phyloP scores from a whole-genome alignment of 2,329 filamentous ascomycete species.

The Epichloe sp. region DNA sequence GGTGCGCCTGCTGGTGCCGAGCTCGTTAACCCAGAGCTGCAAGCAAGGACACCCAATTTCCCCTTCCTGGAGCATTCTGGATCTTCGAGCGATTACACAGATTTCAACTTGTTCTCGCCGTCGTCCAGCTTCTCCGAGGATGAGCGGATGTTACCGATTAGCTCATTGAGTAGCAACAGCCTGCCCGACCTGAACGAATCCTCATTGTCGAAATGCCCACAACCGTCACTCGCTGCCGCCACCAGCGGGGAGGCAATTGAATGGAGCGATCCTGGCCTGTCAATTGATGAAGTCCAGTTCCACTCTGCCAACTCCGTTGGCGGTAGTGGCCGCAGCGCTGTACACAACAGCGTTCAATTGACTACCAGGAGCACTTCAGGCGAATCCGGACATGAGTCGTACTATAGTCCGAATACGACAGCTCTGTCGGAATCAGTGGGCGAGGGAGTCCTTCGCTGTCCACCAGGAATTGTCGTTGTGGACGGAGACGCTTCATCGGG shows the following conservation, averaged over 20 bases:
- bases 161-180: constrained; percentile 6
- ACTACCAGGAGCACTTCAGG: not conserved
- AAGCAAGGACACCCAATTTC: constrained; percentile 10
- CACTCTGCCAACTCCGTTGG: not conserved
- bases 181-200: constrained; percentile 5
- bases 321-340: not conserved
- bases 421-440: not conserved
- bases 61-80: constrained; percentile 24
- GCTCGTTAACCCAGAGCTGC: constrained; percentile 3
- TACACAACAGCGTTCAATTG: not conserved
- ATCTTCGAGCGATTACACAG: constrained; percentile 28
- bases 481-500: not conserved
- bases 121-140: constrained; percentile 34
- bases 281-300: not conserved
- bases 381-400: not conserved
- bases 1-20: constrained; percentile 6
- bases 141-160: constrained; percentile 26
- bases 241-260: not conserved
- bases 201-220: constrained; percentile 3
- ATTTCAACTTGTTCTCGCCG: constrained; percentile 44
- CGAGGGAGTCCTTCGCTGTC: not conserved
- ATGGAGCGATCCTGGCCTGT: not conserved
- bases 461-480: not conserved
- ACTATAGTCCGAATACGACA: not conserved
- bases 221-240: not conserved